These are phyloP conservation scores for Leishmania martiniquensis DNA, from an alignment of 208 protist species.

Conservation along the genomic window DNA sequence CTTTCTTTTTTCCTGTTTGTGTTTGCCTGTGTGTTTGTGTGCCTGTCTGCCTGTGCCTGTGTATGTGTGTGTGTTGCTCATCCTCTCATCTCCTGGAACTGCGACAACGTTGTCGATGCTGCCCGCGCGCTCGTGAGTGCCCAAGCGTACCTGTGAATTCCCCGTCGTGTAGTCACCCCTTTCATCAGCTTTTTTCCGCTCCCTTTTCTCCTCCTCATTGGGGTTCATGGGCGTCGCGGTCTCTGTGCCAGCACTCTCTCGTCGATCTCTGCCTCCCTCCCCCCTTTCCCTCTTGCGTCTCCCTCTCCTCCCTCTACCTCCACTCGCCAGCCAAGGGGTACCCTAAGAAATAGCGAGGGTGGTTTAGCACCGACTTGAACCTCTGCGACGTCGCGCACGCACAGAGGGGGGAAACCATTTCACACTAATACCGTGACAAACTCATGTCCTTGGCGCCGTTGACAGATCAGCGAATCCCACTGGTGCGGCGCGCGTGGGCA, in stretches of 20 bases:
- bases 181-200: not conserved
- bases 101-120: not conserved
- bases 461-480: slow-evolving; percentile 1
- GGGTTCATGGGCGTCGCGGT: not conserved
- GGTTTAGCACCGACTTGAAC: not conserved
- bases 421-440: not conserved
- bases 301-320: not conserved
- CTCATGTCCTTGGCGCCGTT: slow-evolving; percentile 1
- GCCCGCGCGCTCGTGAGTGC: not conserved
- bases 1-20: not conserved
- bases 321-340: not conserved
- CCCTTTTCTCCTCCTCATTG: not conserved
- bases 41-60: not conserved
- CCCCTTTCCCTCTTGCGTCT: not conserved
- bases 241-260: not conserved
- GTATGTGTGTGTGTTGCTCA: not conserved
- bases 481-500: slow-evolving; percentile 31
- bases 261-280: not conserved
- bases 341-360: not conserved
- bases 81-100: not conserved
- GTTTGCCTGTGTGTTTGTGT: not conserved
- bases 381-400: not conserved
- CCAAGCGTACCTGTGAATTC: not conserved
- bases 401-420: not conserved
- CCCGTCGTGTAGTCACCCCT: not conserved